A percentile compares a stretch with the other conserved stretches of the same genome.
Conservation (phyloP, 1,284 basidiomycete genomes). For the Boletus sp. region DNA sequence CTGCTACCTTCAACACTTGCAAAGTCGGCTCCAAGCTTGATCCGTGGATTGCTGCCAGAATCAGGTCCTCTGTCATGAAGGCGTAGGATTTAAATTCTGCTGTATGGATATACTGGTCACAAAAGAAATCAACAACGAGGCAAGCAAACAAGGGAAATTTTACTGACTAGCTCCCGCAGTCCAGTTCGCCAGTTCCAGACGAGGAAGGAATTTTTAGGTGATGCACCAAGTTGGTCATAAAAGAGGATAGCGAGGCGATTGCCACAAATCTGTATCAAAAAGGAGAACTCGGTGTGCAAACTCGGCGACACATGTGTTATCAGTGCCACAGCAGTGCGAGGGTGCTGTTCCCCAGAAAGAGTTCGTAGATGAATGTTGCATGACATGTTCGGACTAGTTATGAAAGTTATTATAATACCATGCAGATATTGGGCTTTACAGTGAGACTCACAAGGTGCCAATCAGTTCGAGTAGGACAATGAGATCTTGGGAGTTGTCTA, state of each 20-base stretch:
- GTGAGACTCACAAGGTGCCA: constrained; percentile 19
- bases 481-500: constrained; percentile 59
- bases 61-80: constrained; percentile 31
- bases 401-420: constrained; percentile 1
- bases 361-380: constrained; percentile 30
- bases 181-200: constrained; percentile 62
- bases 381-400: constrained; percentile 17
- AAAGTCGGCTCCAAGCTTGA: constrained; percentile 28
- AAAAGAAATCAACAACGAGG: neutral
- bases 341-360: constrained; percentile 26
- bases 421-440: neutral
- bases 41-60: constrained; percentile 38
- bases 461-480: constrained; percentile 46
- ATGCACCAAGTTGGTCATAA: constrained; percentile 5
- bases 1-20: constrained; percentile 32
- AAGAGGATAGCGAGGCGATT: constrained; percentile 22
- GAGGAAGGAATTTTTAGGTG: constrained; percentile 30
- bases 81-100: constrained; percentile 24
- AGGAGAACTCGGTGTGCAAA: constrained; percentile 10
- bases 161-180: constrained; percentile 35
- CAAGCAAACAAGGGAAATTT: constrained; percentile 1
- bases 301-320: constrained; percentile 13
- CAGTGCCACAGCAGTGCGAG: constrained; percentile 10
- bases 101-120: constrained; percentile 15
- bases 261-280: constrained; percentile 32